phyloP scores from a whole-genome alignment of 495 filamentous ascomycete species.

The Xylaria cubensis region DNA sequence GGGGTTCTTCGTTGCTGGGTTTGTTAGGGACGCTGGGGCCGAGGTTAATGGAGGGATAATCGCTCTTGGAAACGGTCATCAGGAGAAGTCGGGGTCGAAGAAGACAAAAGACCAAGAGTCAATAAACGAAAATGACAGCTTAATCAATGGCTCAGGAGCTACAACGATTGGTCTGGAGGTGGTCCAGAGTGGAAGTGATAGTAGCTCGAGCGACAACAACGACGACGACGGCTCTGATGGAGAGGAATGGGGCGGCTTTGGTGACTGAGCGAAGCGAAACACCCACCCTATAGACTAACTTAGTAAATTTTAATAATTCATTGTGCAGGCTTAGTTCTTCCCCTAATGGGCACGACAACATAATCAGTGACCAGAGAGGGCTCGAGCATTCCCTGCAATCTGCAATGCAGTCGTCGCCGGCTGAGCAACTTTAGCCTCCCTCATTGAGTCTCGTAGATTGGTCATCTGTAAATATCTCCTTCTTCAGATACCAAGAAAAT shows the following conservation, averaged over 20 bases:
- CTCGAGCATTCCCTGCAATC: conserved; percentile 28
- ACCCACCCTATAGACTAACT: neutral
- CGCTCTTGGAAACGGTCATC: neutral
- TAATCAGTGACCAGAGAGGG: neutral
- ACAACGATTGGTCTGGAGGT: neutral
- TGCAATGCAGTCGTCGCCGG: conserved; percentile 47
- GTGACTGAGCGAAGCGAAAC: conserved; percentile 40
- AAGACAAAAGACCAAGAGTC: neutral
- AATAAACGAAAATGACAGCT: neutral
- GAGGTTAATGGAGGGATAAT: neutral
- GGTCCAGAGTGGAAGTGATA: neutral
- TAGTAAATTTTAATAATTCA: no score
- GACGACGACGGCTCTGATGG: conserved; percentile 28
- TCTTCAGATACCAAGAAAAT: conserved; percentile 38
- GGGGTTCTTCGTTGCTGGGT: conserved; percentile 52
- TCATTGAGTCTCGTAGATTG: conserved; percentile 34
- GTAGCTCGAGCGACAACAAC: neutral
- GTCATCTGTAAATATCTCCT: conserved; percentile 37
- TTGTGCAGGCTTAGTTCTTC: no score
- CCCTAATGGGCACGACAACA: no score
- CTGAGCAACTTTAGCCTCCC: conserved; percentile 41
- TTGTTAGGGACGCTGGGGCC: conserved; percentile 43
- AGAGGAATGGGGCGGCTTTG: conserved; percentile 59
- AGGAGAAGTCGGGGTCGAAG: neutral
- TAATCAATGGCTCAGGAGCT: neutral